Evolutionary conservation across 352 stramenopile genomes (phyloP).

Genomic region (Globisporangium paddicum): DNA sequence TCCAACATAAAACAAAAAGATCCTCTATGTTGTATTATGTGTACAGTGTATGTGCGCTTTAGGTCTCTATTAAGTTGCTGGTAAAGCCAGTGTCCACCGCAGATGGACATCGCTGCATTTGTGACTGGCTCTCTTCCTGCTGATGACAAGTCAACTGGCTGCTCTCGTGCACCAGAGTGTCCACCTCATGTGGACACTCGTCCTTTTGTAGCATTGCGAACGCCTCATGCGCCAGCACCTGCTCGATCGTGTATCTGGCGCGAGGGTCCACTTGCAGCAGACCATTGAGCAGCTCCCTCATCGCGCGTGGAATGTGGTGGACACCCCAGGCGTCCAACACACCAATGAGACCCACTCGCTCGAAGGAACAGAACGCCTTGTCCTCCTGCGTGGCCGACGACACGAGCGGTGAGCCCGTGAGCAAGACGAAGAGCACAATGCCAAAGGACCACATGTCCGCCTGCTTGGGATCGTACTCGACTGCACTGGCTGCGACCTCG

Average conservation of each 20-base stretch:
- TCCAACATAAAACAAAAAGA: neutral
- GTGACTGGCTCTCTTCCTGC: neutral
- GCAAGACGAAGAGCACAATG: slow-evolving; percentile 55
- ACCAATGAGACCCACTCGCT: slow-evolving; percentile 19
- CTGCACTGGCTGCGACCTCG: slow-evolving; percentile 22
- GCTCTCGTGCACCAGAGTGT: neutral
- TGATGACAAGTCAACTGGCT: neutral
- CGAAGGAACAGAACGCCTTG: slow-evolving; percentile 27
- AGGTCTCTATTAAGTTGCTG: slow-evolving; percentile 4
- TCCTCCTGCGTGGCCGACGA: slow-evolving; percentile 25
- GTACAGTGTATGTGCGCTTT: neutral
- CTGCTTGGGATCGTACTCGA: slow-evolving; percentile 21
- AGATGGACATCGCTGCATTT: neutral
- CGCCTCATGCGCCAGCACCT: neutral
- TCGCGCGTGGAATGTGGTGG: slow-evolving; percentile 2
- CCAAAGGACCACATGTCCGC: slow-evolving; percentile 57
- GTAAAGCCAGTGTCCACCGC: neutral
- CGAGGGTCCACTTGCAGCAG: slow-evolving; percentile 29
- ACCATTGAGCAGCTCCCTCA: slow-evolving; percentile 1
- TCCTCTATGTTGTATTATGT: neutral
- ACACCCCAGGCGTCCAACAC: slow-evolving; percentile 30
- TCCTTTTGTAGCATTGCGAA: neutral
- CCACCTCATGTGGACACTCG: neutral
- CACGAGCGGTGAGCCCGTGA: slow-evolving; percentile 42
- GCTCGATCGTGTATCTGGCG: neutral